These are phyloP conservation scores for Colletotrichum chlorophyti DNA, from an alignment of 2,329 filamentous ascomycete species.

Conservation along the genomic window DNA sequence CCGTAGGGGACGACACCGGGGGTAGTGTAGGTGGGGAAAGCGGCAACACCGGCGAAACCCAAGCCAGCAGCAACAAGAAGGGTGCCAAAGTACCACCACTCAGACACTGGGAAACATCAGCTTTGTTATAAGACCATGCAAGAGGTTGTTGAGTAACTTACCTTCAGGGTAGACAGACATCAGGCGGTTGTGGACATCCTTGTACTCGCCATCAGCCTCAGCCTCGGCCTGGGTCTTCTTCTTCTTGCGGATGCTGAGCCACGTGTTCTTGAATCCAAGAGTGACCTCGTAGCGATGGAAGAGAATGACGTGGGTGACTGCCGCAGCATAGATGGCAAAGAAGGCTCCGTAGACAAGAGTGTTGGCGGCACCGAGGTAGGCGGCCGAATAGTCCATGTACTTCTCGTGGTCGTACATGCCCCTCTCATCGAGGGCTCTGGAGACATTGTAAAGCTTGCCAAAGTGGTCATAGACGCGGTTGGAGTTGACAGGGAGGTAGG, in stretches of 20 bases:
- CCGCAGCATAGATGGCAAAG: conserved; percentile 38
- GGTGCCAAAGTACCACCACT: conserved; percentile 49
- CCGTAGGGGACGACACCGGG: conserved; percentile 49
- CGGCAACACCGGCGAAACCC: conserved; percentile 44
- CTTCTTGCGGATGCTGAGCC: conserved; percentile 36
- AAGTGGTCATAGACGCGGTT: conserved; percentile 48
- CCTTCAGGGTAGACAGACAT: conserved; percentile 40
- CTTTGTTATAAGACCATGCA: accelerated
- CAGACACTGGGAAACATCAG: conserved; percentile 37
- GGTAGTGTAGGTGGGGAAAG: conserved; percentile 49
- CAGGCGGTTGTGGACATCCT: conserved; percentile 41
- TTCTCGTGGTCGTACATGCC: conserved; percentile 44
- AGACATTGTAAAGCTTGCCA: conserved; percentile 46
- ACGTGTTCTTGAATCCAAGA: conserved; percentile 35
- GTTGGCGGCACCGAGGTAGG: conserved; percentile 33
- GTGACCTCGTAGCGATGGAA: conserved; percentile 39
- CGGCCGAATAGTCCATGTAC: conserved; percentile 39
- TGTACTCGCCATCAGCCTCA: conserved; percentile 44
- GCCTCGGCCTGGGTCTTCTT: conserved; percentile 32
- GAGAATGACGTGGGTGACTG: conserved; percentile 38
- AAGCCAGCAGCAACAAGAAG: conserved; percentile 43
- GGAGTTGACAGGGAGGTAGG: conserved; percentile 48
- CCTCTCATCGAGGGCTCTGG: conserved; percentile 38
- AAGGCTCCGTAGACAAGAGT: conserved; percentile 39
- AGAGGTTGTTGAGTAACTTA: background rate